Evolutionary conservation across 345 rosid genomes (phyloP).

Genomic region (Hibiscus mutabilis): DNA sequence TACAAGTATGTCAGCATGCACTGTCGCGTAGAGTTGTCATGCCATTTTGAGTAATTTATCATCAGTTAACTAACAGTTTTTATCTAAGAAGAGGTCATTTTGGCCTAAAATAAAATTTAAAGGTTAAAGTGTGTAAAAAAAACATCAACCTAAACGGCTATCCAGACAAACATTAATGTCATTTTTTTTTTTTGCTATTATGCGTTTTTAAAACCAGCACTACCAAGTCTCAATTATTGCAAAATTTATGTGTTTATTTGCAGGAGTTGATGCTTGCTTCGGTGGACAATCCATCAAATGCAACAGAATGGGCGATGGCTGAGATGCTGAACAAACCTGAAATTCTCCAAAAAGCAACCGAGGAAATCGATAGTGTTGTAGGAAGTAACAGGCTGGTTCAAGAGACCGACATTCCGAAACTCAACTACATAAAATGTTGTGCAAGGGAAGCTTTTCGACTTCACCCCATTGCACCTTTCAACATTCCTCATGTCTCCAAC

Average conservation of each 20-base stretch:
- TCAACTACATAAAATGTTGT: neutral
- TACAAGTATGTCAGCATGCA: no score
- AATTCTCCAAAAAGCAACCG: neutral
- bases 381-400: neutral
- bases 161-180: no score
- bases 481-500: neutral
- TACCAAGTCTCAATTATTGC: neutral
- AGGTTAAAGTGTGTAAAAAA: no score
- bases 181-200: no score
- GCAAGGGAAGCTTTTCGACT: neutral
- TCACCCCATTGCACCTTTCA: neutral
- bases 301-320: conserved; percentile 3
- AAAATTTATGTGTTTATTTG: neutral
- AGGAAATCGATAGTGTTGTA: neutral
- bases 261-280: neutral
- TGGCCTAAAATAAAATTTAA: no score
- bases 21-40: no score
- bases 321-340: conserved; percentile 1
- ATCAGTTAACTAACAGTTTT: no score
- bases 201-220: neutral
- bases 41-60: no score
- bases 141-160: no score
- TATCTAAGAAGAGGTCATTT: no score
- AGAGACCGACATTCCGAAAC: neutral
- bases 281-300: neutral